These are phyloP conservation scores for Tetrahymena thermophila DNA, from an alignment of 73 alveolate species.

Conservation along the genomic window DNA sequence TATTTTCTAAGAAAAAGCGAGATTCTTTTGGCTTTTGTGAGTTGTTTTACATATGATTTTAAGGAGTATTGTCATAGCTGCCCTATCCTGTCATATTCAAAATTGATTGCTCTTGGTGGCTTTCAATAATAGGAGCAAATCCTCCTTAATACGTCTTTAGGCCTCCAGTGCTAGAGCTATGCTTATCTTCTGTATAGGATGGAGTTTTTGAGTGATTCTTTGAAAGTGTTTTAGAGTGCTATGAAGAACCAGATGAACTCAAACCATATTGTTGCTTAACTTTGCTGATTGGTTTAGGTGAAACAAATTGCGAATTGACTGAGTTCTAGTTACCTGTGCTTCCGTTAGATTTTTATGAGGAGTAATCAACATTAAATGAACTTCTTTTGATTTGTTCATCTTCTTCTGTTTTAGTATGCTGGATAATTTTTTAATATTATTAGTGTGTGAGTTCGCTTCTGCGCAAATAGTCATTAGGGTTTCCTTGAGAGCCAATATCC, in stretches of 20 bases:
- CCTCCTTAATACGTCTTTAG: not conserved
- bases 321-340: not conserved
- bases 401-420: not conserved
- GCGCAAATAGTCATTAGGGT: not conserved
- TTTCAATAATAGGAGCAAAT: not conserved
- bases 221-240: not conserved
- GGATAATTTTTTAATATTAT: not conserved
- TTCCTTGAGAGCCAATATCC: not conserved
- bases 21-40: not conserved
- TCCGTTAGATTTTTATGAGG: not conserved
- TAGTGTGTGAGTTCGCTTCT: not conserved
- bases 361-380: not conserved
- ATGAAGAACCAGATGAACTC: not conserved
- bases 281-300: not conserved
- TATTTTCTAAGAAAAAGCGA: not conserved
- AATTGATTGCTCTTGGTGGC: not conserved
- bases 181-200: not conserved
- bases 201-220: not conserved
- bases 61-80: not conserved
- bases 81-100: not conserved
- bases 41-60: not conserved
- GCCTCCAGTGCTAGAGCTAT: not conserved
- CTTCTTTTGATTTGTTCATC: not conserved
- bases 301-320: not conserved
- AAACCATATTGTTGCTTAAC: not conserved